phyloP scores from a whole-genome alignment of 2,329 filamentous ascomycete genomes.

The Phoma herbarum region DNA sequence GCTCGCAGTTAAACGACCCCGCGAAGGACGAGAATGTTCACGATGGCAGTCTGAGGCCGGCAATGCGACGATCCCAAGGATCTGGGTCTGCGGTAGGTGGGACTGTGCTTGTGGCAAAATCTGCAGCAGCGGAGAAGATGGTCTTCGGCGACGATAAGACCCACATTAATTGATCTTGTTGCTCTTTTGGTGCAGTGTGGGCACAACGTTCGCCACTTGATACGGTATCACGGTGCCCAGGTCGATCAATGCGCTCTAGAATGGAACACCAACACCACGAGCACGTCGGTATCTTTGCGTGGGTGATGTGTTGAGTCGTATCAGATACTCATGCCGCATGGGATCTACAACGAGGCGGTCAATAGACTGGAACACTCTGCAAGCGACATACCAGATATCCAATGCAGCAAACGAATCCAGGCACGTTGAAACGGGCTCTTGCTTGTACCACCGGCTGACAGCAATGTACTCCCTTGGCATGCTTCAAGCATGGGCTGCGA shows the following conservation, averaged over 20 bases:
- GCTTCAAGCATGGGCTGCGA: conserved; percentile 4
- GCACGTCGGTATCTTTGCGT: not conserved
- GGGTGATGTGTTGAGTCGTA: conserved; percentile 8
- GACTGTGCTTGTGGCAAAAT: conserved; percentile 15
- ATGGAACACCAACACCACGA: conserved; percentile 6
- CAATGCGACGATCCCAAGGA: conserved; percentile 15
- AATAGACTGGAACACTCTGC: not conserved
- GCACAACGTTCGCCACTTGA: conserved; percentile 17
- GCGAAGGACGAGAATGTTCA: conserved; percentile 5
- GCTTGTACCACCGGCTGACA: conserved; percentile 17
- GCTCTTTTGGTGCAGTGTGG: conserved; percentile 10
- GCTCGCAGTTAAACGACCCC: conserved; percentile 11
- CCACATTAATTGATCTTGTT: conserved; percentile 14
- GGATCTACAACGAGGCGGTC: conserved; percentile 10
- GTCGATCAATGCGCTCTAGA: conserved; percentile 14
- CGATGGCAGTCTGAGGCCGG: conserved; percentile 5
- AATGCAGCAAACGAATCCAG: conserved; percentile 4
- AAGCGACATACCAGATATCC: not conserved
- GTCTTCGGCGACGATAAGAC: conserved; percentile 18
- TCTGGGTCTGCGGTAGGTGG: conserved; percentile 21
- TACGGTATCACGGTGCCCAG: conserved; percentile 7
- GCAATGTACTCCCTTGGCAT: conserved; percentile 12
- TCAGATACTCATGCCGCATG: conserved; percentile 8
- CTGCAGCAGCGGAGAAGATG: conserved; percentile 16
- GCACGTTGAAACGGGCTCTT: conserved; percentile 15